Conservation (phyloP, 164 flowering plant genomes). For the Akebia trifoliata region DNA sequence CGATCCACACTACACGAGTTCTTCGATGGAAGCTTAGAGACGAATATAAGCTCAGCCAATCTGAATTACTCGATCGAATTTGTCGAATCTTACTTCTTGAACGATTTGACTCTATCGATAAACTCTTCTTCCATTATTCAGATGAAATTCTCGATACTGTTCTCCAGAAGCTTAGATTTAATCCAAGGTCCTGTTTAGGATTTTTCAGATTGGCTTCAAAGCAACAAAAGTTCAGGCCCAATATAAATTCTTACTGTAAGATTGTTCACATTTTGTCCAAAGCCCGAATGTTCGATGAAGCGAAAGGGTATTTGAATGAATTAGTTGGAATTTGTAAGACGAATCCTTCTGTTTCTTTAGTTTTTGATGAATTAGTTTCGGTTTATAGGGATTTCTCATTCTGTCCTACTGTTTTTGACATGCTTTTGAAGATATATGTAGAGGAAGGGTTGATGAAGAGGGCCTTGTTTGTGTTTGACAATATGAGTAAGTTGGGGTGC, state of each 20-base stretch:
- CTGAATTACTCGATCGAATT: constrained; percentile 53
- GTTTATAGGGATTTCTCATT: constrained; percentile 65
- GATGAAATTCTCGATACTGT: constrained; percentile 54
- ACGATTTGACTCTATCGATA: constrained; percentile 36
- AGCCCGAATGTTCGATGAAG: constrained; percentile 55
- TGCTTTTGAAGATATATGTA: constrained; percentile 66
- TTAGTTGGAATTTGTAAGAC: constrained; percentile 33
- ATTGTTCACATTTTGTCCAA: constrained; percentile 68
- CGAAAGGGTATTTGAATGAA: constrained; percentile 42
- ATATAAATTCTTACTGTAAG: constrained; percentile 46
- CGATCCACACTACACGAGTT: constrained; percentile 32
- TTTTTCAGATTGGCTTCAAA: constrained; percentile 58
- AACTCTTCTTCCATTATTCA: constrained; percentile 52
- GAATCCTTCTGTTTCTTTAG: constrained; percentile 17
- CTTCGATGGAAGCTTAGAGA: constrained; percentile 44
- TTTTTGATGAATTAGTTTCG: constrained; percentile 53
- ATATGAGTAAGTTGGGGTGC: constrained; percentile 61
- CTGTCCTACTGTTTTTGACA: constrained; percentile 74
- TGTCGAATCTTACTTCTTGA: constrained; percentile 52
- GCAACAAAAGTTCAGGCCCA: constrained; percentile 52
- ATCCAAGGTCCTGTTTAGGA: constrained; percentile 45
- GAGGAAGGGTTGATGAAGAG: constrained; percentile 51
- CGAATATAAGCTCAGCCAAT: constrained; percentile 34
- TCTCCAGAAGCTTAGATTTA: constrained; percentile 43
- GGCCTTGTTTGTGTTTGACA: constrained; percentile 84